phyloP scores from a whole-genome alignment of 1,284 basidiomycete species.

The Sporisorium reilianum region DNA sequence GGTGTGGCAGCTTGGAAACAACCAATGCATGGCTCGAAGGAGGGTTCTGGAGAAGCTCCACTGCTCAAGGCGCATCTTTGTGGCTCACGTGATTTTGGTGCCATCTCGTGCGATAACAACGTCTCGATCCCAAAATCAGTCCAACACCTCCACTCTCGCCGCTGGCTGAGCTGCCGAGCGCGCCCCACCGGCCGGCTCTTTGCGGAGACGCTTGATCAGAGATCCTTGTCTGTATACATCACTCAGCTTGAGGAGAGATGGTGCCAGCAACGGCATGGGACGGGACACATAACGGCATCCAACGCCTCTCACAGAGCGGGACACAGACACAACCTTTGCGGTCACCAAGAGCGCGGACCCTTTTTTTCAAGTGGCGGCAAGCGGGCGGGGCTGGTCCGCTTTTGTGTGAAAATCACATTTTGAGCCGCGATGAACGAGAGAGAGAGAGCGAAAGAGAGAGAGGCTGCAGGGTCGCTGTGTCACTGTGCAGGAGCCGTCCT shows the following conservation, averaged over 20 bases:
- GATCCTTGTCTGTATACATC: too few relatives aligned
- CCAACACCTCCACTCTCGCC: constrained; percentile 2
- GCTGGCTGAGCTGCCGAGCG: too few relatives aligned
- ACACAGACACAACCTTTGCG: background rate
- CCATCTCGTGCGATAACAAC: constrained; percentile 2
- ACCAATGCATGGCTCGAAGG: background rate
- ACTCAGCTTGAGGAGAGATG: too few relatives aligned
- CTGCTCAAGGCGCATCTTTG: background rate
- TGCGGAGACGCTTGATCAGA: too few relatives aligned
- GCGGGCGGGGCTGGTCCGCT: background rate
- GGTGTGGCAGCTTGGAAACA: background rate
- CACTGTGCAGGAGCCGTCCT: constrained; percentile 8
- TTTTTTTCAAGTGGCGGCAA: background rate
- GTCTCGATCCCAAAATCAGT: background rate
- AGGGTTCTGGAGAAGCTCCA: background rate
- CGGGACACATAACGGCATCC: too few relatives aligned
- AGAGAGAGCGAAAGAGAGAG: background rate
- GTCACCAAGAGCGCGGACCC: background rate
- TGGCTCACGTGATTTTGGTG: constrained; percentile 4
- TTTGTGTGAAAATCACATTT: background rate
- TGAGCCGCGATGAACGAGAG: background rate
- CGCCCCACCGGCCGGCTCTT: too few relatives aligned
- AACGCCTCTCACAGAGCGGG: background rate
- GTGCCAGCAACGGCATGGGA: too few relatives aligned
- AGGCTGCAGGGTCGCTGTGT: constrained; percentile 1